Evolutionary conservation across 208 protist species (phyloP), one percentile per base, ranked within the genome.

Genomic region (Wallacemonas sp.): DNA sequence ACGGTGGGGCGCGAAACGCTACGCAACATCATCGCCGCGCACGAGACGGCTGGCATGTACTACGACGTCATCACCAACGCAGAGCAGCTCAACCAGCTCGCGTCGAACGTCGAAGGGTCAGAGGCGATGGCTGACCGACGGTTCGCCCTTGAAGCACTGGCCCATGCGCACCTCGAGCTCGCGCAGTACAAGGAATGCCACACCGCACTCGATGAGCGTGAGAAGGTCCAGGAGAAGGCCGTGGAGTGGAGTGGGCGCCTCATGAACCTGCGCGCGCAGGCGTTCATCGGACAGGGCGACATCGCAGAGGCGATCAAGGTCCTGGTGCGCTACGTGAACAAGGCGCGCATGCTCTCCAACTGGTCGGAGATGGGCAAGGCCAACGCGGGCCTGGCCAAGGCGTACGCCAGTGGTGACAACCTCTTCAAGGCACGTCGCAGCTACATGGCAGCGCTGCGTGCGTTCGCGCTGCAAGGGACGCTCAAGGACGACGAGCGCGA

Each of bases 1-100:
- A 88, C 92, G 52, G 88, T 93, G 24, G 80, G 80, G 27, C 83
- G 90, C 30, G 85, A 93, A 68, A 96, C 90, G n/a, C 89, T 76
- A 70, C 85, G 87, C 48, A 93, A 93, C 72, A 88, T 96, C 47
- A 74, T 96, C 47, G 66, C 75, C 27, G 85, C 70, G 23, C 81
- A 94, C 68, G 72, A 87, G 60, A 76, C 81, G 5, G 71, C 81
- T 17, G 80, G 83, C 27, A 83, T 83, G 72, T 94, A 85, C 68
- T 47, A 75, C 26, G 83, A 87, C 33, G 81, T 92, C 6, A 68
- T 94, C 44, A 68, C 76, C 34, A 87, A 85, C 12, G 90, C 90
- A 4, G 78, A 87, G 63, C 81, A 93, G 61, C 79, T 96, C 14
- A 69, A 87, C 48, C 66, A 61, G 32, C 72, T 93, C 12, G 82